These are phyloP conservation scores for Lycium barbarum DNA, from an alignment of 257 asterid species.

Conservation along the genomic window DNA sequence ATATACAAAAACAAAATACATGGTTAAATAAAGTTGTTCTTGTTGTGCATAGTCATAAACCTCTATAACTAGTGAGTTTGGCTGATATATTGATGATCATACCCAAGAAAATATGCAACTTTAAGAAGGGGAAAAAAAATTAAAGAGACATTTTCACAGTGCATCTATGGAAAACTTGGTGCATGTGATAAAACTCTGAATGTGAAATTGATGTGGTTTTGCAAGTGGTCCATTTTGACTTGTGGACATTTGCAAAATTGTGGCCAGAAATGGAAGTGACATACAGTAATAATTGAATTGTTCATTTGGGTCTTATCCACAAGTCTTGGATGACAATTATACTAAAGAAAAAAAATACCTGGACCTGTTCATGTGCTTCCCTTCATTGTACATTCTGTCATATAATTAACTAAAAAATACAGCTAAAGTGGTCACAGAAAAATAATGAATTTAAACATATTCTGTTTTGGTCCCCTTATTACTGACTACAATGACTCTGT, in stretches of 20 bases:
- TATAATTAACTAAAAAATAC: not conserved
- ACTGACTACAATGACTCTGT: slow-evolving; percentile 9
- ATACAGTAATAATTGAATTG: slow-evolving; percentile 12
- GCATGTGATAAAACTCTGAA: not conserved
- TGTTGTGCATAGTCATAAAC: not conserved
- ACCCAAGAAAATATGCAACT: not conserved
- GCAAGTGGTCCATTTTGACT: slow-evolving; percentile 18
- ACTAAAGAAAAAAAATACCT: slow-evolving; percentile 9
- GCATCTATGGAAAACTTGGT: slow-evolving; percentile 31
- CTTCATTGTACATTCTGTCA: not conserved
- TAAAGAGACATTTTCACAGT: slow-evolving; percentile 19
- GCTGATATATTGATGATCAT: not conserved
- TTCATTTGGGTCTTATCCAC: slow-evolving; percentile 25
- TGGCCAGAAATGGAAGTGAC: slow-evolving; percentile 18
- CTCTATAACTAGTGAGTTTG: not conserved
- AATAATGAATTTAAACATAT: not conserved
- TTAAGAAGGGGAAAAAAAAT: not conserved
- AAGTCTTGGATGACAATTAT: not conserved
- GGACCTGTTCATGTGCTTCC: slow-evolving; percentile 27
- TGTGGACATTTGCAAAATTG: not conserved
- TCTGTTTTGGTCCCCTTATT: slow-evolving; percentile 15
- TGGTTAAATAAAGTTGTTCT: not conserved
- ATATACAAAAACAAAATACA: no score
- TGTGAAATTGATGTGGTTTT: slow-evolving; percentile 24
- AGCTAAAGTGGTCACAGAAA: slow-evolving; percentile 23